A percentile compares a stretch with the other conserved stretches of the same genome.
Evolutionary conservation across 148 eudicot species (phyloP).

Genomic region (Bassia scoparia): DNA sequence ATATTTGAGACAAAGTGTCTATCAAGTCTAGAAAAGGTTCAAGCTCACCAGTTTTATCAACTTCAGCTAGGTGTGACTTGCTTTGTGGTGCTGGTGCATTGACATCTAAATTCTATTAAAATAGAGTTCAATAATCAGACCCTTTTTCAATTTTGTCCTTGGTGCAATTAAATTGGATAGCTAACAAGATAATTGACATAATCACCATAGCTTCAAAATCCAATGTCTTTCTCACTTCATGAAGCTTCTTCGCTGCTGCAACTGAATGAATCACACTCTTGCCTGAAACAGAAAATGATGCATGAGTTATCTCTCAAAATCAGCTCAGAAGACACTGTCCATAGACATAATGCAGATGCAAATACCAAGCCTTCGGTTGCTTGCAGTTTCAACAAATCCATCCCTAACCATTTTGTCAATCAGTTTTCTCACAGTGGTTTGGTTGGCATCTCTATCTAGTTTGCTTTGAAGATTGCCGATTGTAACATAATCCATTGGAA

Average conservation of each 20-base stretch:
- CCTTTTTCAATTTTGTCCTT: neutral
- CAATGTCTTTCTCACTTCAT: conserved; percentile 64
- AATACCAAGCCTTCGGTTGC: conserved; percentile 75
- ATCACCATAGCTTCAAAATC: conserved; percentile 61
- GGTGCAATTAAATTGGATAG: neutral
- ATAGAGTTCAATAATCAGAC: neutral
- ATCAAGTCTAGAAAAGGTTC: neutral
- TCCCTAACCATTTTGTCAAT: conserved; percentile 78
- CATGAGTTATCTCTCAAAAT: neutral
- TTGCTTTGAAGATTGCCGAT: conserved; percentile 64
- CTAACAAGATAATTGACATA: neutral
- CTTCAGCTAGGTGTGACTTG: conserved; percentile 36
- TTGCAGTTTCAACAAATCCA: conserved; percentile 71
- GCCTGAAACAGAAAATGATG: conserved; percentile 25
- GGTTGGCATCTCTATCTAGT: conserved; percentile 77
- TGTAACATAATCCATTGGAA: conserved; percentile 71
- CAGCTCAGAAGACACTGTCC: neutral
- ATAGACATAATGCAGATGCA: neutral
- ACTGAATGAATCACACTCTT: conserved; percentile 90
- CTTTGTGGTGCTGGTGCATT: conserved; percentile 32
- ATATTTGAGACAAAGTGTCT: neutral
- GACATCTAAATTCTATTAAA: conserved; percentile 54
- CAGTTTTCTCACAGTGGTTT: conserved; percentile 58
- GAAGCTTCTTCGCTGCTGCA: conserved; percentile 60
- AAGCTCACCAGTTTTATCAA: conserved; percentile 36